Evolutionary conservation across 75 land plant species (phyloP).

Genomic region (Gnetum montanum): DNA sequence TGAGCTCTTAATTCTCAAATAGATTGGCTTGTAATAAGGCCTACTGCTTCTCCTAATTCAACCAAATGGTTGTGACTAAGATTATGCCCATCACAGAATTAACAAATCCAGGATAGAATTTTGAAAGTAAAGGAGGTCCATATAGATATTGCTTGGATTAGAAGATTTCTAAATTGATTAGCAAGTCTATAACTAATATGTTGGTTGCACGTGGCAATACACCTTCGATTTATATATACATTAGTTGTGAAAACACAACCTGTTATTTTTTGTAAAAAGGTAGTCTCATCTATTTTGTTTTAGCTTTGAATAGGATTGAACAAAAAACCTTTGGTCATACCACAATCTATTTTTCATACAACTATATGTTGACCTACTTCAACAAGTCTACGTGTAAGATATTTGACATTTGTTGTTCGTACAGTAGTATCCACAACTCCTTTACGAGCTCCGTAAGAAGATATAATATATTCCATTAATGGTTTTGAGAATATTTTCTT

Average conservation of each 20-base stretch:
- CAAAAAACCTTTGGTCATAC: background rate
- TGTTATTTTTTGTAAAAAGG: background rate
- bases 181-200: too few relatives aligned
- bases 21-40: background rate
- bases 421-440: slow-evolving; percentile 8
- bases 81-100: background rate
- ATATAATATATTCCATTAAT: slow-evolving; percentile 3
- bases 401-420: slow-evolving; percentile 3
- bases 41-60: background rate
- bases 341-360: background rate
- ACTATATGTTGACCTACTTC: slow-evolving; percentile 6
- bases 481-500: too few relatives aligned
- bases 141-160: background rate
- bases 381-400: slow-evolving; percentile 5
- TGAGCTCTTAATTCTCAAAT: background rate
- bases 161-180: too few relatives aligned
- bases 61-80: background rate
- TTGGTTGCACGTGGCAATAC: background rate
- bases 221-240: background rate
- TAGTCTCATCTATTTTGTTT: background rate
- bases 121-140: background rate
- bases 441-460: slow-evolving; percentile 1
- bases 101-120: background rate
- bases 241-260: background rate
- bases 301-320: background rate